Evolutionary conservation across 257 asterid genomes (phyloP), one percentile per base, ranked within the genome.

Genomic region (Salvia splendens): DNA sequence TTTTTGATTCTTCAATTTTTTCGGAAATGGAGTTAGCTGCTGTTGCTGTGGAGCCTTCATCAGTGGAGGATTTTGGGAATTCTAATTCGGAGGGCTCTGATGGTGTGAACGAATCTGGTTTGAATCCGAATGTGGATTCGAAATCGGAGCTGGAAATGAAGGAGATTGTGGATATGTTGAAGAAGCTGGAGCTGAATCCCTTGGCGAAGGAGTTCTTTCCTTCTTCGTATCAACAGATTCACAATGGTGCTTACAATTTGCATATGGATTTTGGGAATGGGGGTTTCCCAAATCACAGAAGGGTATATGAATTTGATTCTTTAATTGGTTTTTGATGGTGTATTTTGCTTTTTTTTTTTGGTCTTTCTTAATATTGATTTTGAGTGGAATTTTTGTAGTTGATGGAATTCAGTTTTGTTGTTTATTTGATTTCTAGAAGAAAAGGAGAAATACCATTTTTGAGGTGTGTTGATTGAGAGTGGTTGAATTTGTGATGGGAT

Each of bases 141-240:
- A 82, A 85, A 78, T 84, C 94, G 5, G 91, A 88, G 28, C 6
- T 78, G 65, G 75, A 85, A 70, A 83, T 87, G 88, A 78, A 86
- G 69, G 86, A 87, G 47, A 58, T 90, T 65, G 90, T 77, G 57
- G 86, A 89, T 51, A 81, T 87, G 83, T 68, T 92, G 75, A 84
- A 89, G 78, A 81, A 81, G 16, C 79, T 89, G 73, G 87, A 89
- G 84, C 56, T 91, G 81, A 92, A 92, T 87, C 98, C 98, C 52
- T 68, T 78, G 65, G 98, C 98, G 8, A 87, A 89, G 82, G 98
- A 92, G 85, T 92, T 92, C 52, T 77, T 89, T 68, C 98, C 98
- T 61, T 85, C 94, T 30, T 84, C 92, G 12, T 80, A 81, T 76
- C 46, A 74, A 66, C 83, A 82, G 36, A 84, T 78, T 64, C 89